Evolutionary conservation across 2,329 filamentous ascomycete genomes (phyloP), one percentile per base, ranked within the genome.

Genomic region (Stylonectria norvegica): DNA sequence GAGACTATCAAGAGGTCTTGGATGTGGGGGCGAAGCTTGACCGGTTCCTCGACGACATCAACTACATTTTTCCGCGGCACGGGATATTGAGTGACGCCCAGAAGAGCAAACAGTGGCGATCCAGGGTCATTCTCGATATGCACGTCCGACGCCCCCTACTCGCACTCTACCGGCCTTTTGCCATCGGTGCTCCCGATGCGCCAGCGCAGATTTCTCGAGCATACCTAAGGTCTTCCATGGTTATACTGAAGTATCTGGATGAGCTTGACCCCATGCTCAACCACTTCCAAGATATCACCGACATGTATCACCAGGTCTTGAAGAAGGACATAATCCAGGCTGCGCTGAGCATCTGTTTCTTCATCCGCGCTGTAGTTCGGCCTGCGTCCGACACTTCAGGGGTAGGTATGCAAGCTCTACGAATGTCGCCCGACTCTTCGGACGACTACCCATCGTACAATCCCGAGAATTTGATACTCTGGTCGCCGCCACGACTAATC

Each of bases 291-390:
- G 68, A 72, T 29, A 64, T 75, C 17, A 66, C 66, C 48, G 71
- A 75, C 42, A 73, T 78, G 66, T 75, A 76, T 39, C 67, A 76
- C 42, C 66, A 76, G 34, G 63, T 76, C 9, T 55, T 79, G 23
- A 75, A 73, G 49, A 68, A 70, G 43, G 76, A 79, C 46, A 72
- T 79, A 17, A 62, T 77, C 15, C 74, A 78, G 54, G 73, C 75
- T 0, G 72, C 73, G 3, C 67, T 79, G 31, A 75, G 74, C 42
- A 62, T 79, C 10, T 79, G 76, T 52, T 77, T 72, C 48, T 79
- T 75, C 41, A 75, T 79, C 53, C 64, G 63, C 25, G 48, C 55
- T n/a, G 55, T 53, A 2, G 45, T 59, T 9, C 60, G 59, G 5
- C 57, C 60, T 20, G 53, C 52, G 25, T 52, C 50, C 4, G 60